Evolutionary conservation across 768 basidiomycete species (phyloP), one percentile per base, ranked within the genome.

Genomic region (Gymnopilus junonius): DNA sequence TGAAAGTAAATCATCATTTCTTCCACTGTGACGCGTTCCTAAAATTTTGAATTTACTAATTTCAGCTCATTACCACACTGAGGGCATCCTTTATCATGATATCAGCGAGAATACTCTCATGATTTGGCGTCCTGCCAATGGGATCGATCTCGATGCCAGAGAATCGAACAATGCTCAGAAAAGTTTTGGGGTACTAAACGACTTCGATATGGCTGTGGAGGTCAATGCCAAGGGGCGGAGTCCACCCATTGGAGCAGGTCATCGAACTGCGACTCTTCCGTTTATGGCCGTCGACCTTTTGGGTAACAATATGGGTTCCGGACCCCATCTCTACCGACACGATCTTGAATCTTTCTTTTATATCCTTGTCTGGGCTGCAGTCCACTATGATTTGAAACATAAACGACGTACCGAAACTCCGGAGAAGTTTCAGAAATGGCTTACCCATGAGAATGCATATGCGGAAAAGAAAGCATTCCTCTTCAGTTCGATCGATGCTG

Each of bases 61-160:
- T n/a, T n/a, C n/a, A n/a, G n/a, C n/a, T n/a, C n/a, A n/a, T n/a
- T n/a, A 66, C 37, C 45, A 48, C 5, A 58, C 61, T 0, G 70
- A 67, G 0, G 53, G 63, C 20, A 63, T 77, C 34, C 62, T 78
- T 27, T 74, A 79, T 64, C 66, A 71, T 25, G 71, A 78, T 60
- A 62, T 78, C 56, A 73, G 76, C 58, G 68, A 71, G 31, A 66
- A 68, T 43, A 77, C 75, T 46, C 57, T 77, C 14, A 75, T 77
- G 74, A 67, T 72, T 40, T 39, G 57, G 21, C 40, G 12, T 31
- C 40, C 61, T 8, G 35, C 43, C 8, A 25, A 43, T 29, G 35
- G 45, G 4, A 20, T 32, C 50, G 17, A 14, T 45, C 50, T 31
- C 35, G 53, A 15, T n/a, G 63, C 10, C 42, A 21, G 15, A 29